These are phyloP conservation scores for Candida tammaniensis DNA, from an alignment of 805 yeast genomes.

Conservation along the genomic window DNA sequence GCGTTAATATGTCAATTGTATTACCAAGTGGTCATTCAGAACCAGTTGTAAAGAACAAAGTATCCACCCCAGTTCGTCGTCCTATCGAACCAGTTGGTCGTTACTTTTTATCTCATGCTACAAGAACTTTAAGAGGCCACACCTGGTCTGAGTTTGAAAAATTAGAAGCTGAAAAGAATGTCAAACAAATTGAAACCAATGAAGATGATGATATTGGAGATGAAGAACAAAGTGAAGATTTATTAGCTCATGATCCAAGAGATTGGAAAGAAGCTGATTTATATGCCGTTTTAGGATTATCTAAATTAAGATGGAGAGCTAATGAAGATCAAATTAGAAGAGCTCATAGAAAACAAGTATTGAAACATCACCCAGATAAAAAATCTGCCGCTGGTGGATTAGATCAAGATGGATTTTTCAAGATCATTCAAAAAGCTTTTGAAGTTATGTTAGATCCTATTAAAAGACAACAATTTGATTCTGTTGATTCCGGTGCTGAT, in stretches of 20 bases:
- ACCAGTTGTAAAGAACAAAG: conserved; percentile 44
- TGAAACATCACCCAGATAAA: conserved; percentile 98
- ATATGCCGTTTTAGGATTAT: conserved; percentile 92
- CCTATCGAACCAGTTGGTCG: conserved; percentile 97
- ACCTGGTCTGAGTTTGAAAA: conserved; percentile 98
- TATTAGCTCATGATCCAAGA: conserved; percentile 89
- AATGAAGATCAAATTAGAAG: conserved; percentile 90
- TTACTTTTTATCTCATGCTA: conserved; percentile 91
- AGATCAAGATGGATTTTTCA: conserved; percentile 95
- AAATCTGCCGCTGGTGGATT: conserved; percentile 86
- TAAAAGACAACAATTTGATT: conserved; percentile 92
- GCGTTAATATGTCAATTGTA: conserved; percentile 36
- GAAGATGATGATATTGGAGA: conserved; percentile 67
- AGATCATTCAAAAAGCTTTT: conserved; percentile 94
- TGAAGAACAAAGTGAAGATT: conserved; percentile 64
- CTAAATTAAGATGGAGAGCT: conserved; percentile 87
- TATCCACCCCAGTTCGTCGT: conserved; percentile 65
- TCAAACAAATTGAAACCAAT: conserved; percentile 62
- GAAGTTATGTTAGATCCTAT: conserved; percentile 83
- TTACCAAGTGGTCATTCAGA: conserved; percentile 39
- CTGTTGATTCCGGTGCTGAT: conserved; percentile 87
- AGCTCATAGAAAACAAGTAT: conserved; percentile 95
- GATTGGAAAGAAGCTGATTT: conserved; percentile 97
- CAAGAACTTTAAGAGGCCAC: conserved; percentile 93
- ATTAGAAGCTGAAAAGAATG: conserved; percentile 87